Evolutionary conservation across 306 rosid genomes (phyloP), one percentile per base, ranked within the genome.

Genomic region (Aeschynomene evenia): DNA sequence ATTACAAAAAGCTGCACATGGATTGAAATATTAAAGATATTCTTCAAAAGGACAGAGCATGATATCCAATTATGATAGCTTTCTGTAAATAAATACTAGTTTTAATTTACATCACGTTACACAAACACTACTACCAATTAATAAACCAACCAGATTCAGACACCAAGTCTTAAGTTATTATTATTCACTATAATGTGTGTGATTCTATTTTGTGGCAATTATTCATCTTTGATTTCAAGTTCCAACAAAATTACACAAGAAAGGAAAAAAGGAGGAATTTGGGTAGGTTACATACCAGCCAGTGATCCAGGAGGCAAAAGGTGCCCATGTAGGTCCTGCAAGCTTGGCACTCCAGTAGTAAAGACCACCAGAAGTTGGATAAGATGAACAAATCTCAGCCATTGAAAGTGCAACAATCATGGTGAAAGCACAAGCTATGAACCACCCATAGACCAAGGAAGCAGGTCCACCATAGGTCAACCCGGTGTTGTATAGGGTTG

Each of bases 271-370:
- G n/a, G 18, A 40, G 1, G 7, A 13, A 39, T 12, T 13, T 12
- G 15, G 48, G 3, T 40, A 40, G 4, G 13, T 73, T 86, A n/a
- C n/a, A n/a, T n/a, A 90, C 98, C 98, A 94, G 87, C 98, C 98
- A 80, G 98, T 91, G 24, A 90, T 80, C 98, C 98, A 94, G 24
- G 97, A 94, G 28, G 98, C 97, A 83, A 88, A 87, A 19, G 98
- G 97, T 2, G 98, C 96, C 98, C 98, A 94, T 2, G 23, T 18
- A 0, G 97, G 91, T 33, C 97, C 98, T 63, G 98, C 98, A 83
- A 94, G 97, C 77, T 85, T 94, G 18, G 98, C 98, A 49, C 98
- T 91, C 98, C 98, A 94, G 73, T 88, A 94, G 69, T 94, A 94
- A 56, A 94, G 93, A 20, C 98, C 98, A 39, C 97, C 98, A 55